Percentiles rank a stretch among this genome's conserved stretches.
phyloP scores from a whole-genome alignment of 805 yeast species.

The Lipomyces yamadae region DNA sequence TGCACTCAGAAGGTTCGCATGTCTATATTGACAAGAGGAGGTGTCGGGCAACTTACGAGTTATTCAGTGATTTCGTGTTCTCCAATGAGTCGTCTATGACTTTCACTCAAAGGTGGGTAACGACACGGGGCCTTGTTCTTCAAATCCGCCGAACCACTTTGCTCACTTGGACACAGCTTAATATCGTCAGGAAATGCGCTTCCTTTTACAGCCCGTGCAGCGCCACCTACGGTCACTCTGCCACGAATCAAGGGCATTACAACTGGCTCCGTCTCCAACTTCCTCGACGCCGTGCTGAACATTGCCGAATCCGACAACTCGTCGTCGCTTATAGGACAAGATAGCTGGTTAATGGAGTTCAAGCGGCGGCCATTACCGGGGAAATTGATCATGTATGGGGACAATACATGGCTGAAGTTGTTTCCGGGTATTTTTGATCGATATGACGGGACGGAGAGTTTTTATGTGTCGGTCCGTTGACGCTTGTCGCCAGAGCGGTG shows the following conservation, averaged over 20 bases:
- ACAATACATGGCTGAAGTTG: constrained; percentile 94
- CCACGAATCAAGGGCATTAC: constrained; percentile 93
- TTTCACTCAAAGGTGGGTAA: constrained; percentile 57
- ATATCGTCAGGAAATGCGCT: constrained; percentile 70
- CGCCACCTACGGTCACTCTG: constrained; percentile 95
- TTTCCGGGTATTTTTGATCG: constrained; percentile 72
- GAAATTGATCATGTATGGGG: constrained; percentile 84
- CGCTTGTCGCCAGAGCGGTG: background rate
- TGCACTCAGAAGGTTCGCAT: constrained; percentile 66
- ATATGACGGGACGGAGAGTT: constrained; percentile 87
- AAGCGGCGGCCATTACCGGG: constrained; percentile 38
- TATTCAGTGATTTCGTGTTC: constrained; percentile 74
- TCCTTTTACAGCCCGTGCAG: constrained; percentile 89
- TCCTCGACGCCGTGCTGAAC: constrained; percentile 90
- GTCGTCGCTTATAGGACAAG: constrained; percentile 72
- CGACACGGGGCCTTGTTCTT: background rate
- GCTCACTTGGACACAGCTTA: constrained; percentile 42
- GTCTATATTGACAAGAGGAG: background rate
- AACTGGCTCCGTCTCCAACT: constrained; percentile 93
- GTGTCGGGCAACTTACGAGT: background rate
- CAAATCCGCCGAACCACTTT: background rate
- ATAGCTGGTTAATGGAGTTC: constrained; percentile 85
- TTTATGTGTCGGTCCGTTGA: constrained; percentile 67
- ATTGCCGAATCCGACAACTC: constrained; percentile 87
- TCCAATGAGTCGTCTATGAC: constrained; percentile 67